Base-by-base conservation (phyloP, 1,284 basidiomycete species). In the Tremellales sp. region DNA sequence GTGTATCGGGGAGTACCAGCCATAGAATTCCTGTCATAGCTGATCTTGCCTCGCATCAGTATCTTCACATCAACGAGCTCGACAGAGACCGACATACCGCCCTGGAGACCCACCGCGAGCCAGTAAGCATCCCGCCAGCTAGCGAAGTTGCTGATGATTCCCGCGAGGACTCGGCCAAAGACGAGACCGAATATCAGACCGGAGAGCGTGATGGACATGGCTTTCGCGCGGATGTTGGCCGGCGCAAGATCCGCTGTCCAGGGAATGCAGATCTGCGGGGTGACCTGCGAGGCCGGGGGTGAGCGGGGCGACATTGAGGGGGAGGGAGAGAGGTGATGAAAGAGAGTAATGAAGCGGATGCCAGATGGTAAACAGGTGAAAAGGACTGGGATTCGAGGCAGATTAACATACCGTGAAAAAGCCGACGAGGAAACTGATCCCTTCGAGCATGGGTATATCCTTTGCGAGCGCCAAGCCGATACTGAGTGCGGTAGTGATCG, bases 121-220 rank as follows among this genome's bases (percentile, higher is more conserved):
- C 81, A 85, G 56, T 83, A 86, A 19, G 83, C 79, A 29, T 81
- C 79, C 22, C 79, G 74, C 80, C 81, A 86, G 13, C 76, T 74
- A 0, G 73, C 66, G 48, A 80, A 82, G 53, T 85, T 74, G 2
- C 79, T 79, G 31, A 87, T 79, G 35, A 84, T 72, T 0, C 85
- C 85, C 0, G 81, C 77, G 2, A 87, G 65, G 0, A 86, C 81
- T 39, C 84, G 75, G 0, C 83, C 85, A 13, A 80, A 68, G n/a
- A 86, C 76, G 29, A 86, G 70, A n/a, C 85, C 85, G 16, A 85
- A 75, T 26, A 86, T 76, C 18, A 86, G 71, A 0, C 85, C 85
- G 0, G 81, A 78, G 12, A 85, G 67, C 3, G 85, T 82, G 43
- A 85, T 78, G 2, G 82, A 80, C 46, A 87, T 75, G 0, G 82